Evolutionary conservation across 495 filamentous ascomycete genomes (phyloP).

Genomic region (Aspergillus avenaceus): DNA sequence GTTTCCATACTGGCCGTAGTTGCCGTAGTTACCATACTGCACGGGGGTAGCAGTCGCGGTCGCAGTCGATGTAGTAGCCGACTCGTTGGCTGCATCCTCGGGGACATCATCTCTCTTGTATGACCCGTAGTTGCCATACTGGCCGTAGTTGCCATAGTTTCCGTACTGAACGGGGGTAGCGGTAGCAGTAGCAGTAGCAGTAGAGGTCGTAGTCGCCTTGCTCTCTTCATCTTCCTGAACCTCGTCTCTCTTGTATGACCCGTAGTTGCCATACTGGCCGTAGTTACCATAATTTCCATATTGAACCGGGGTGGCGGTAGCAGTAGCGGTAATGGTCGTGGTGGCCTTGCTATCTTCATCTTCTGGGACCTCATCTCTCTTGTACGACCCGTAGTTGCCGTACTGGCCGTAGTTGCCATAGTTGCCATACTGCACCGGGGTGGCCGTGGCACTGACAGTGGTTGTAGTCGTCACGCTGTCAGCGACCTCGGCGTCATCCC

Average conservation of each 20-base stretch:
- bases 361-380: neutral
- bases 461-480: neutral
- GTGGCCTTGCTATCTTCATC: neutral
- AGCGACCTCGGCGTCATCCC: neutral
- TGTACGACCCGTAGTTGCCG: constrained; percentile 3
- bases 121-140: neutral
- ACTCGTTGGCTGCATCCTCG: neutral
- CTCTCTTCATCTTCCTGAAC: neutral
- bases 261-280: neutral
- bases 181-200: neutral
- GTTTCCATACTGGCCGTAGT: neutral
- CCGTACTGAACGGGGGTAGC: neutral
- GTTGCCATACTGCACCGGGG: neutral
- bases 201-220: too few relatives aligned
- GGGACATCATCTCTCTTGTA: constrained; percentile 2
- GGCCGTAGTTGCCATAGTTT: constrained; percentile 6
- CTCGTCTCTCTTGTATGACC: constrained; percentile 2
- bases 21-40: neutral
- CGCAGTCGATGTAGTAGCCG: neutral
- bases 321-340: neutral
- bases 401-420: constrained; percentile 5
- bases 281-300: constrained; percentile 7
- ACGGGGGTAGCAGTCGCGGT: neutral
- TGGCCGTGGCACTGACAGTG: neutral
- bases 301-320: neutral